A percentile compares a stretch with the other conserved stretches of the same genome.
These are phyloP conservation scores for Tolypocladium nubicola DNA, from an alignment of 2,329 filamentous ascomycete species.

Conservation along the genomic window DNA sequence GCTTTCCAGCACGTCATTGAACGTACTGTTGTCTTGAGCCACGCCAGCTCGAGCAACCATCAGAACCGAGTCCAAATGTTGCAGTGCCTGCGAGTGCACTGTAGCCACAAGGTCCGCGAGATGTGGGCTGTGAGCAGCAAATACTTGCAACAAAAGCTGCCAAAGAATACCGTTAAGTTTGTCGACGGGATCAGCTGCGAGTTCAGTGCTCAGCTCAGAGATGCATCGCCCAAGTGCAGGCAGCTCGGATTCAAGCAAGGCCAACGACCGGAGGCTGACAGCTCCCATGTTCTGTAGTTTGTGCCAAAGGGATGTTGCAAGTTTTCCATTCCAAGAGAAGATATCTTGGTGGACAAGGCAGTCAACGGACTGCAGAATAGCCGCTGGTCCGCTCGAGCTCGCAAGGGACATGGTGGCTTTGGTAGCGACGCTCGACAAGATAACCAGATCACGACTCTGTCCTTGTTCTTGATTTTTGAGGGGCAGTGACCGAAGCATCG, in stretches of 20 bases:
- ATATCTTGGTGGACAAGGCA: conserved; percentile 29
- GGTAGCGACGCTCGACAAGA: conserved; percentile 34
- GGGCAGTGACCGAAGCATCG: conserved; percentile 25
- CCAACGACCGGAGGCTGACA: conserved; percentile 49
- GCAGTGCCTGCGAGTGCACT: conserved; percentile 13
- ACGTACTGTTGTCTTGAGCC: conserved; percentile 2
- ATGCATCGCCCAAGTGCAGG: conserved; percentile 48
- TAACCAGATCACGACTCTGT: conserved; percentile 27
- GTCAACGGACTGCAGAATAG: conserved; percentile 35
- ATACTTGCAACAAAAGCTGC: conserved; percentile 30
- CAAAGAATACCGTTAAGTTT: conserved; percentile 38
- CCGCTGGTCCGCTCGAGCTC: conserved; percentile 23
- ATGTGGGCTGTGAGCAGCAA: conserved; percentile 25
- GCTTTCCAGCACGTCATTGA: conserved; percentile 11
- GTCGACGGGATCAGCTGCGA: conserved; percentile 38
- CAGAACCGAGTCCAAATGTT: conserved; percentile 6
- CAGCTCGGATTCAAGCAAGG: conserved; percentile 54
- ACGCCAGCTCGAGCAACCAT: conserved; percentile 3
- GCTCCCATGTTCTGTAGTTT: conserved; percentile 40
- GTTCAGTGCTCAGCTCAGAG: conserved; percentile 33
- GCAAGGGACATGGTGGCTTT: conserved; percentile 21
- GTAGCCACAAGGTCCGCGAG: conserved; percentile 17
- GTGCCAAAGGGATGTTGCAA: conserved; percentile 37
- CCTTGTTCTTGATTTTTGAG: not conserved
- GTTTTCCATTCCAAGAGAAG: conserved; percentile 29